These are phyloP conservation scores for Fraxinus cuspidata DNA, from an alignment of 257 asterid species.

Conservation along the genomic window DNA sequence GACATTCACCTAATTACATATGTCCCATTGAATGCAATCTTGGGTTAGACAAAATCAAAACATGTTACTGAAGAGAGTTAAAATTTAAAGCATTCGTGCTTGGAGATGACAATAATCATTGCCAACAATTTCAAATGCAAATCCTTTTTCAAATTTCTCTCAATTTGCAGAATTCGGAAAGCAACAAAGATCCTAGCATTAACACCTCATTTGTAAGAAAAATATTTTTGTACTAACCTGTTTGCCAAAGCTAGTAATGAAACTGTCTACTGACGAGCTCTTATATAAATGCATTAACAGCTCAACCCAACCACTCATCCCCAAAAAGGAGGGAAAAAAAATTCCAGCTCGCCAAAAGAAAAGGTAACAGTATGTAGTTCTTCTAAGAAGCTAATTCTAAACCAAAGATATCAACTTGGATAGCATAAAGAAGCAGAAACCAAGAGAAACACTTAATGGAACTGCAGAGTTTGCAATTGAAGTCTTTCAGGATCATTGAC, in stretches of 20 bases:
- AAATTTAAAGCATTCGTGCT: constrained; percentile 11
- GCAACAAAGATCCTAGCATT: background rate
- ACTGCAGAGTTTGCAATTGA: constrained; percentile 9
- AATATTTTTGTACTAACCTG: background rate
- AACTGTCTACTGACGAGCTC: background rate
- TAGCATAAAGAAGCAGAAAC: constrained; percentile 4
- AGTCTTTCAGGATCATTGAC: constrained; percentile 12
- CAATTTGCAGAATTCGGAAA: constrained; percentile 1
- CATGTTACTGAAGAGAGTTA: background rate
- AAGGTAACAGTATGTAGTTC: background rate
- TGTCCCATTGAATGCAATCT: constrained; percentile 6
- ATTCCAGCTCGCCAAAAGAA: background rate
- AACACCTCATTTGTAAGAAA: background rate
- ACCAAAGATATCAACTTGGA: background rate
- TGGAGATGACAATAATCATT: constrained; percentile 9
- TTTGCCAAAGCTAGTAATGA: background rate
- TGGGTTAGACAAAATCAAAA: constrained; percentile 17
- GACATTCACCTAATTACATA: constrained; percentile 67
- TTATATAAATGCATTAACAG: background rate
- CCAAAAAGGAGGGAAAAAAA: background rate
- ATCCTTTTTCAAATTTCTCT: constrained; percentile 1
- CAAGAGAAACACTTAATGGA: background rate
- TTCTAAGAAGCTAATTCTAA: background rate
- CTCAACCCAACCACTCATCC: background rate
- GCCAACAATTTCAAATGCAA: constrained; percentile 7